A percentile compares a stretch with the other conserved stretches of the same genome.
Evolutionary conservation across 2,329 filamentous ascomycete species (phyloP).

Genomic region (Aspergillus persii): DNA sequence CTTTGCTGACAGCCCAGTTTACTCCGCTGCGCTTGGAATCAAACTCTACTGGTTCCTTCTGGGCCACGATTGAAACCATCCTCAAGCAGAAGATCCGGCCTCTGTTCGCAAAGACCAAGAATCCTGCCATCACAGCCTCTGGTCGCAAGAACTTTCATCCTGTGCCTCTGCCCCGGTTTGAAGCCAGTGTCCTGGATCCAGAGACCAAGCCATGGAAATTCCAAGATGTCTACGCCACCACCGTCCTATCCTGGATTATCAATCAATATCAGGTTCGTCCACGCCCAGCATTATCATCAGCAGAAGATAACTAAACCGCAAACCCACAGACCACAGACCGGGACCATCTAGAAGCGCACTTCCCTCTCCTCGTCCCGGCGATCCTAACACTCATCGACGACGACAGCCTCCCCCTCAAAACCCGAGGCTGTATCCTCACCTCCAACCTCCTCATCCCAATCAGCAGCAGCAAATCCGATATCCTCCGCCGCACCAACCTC

Average conservation of each 20-base stretch:
- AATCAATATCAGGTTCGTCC: constrained; percentile 35
- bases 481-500: constrained; percentile 44
- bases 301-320: constrained; percentile 6
- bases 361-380: constrained; percentile 44
- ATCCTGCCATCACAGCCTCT: constrained; percentile 41
- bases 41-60: constrained; percentile 9
- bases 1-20: constrained; percentile 11
- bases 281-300: background rate
- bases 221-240: constrained; percentile 33
- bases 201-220: constrained; percentile 41
- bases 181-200: constrained; percentile 34
- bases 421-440: constrained; percentile 39
- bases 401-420: constrained; percentile 35
- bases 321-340: constrained; percentile 25
- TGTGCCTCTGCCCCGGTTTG: constrained; percentile 35
- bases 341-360: constrained; percentile 40
- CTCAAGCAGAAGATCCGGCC: constrained; percentile 36
- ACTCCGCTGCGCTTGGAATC: background rate
- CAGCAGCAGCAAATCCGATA: constrained; percentile 35
- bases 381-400: constrained; percentile 47
- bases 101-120: constrained; percentile 42
- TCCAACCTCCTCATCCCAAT: constrained; percentile 35
- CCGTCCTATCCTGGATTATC: constrained; percentile 37
- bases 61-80: constrained; percentile 15
- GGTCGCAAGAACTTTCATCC: constrained; percentile 46